Conservation (phyloP, 305 asterid species). For the Fraxinus nigra region DNA sequence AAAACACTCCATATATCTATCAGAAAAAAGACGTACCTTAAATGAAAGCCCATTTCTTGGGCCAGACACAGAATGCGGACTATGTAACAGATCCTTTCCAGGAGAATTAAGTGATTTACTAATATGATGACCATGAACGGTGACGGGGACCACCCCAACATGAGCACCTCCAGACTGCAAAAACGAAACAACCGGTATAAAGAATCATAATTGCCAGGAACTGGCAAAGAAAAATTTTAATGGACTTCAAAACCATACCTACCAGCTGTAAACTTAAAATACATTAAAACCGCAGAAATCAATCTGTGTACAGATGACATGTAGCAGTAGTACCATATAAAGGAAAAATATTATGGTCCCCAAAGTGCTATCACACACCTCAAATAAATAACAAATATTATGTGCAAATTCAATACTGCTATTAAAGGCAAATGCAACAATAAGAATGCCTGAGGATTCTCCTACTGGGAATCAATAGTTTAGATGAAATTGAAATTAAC, state of each 20-base stretch:
- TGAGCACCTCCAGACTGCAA: constrained; percentile 52
- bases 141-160: constrained; percentile 40
- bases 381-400: background rate
- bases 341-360: constrained; percentile 14
- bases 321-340: background rate
- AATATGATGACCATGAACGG: constrained; percentile 39
- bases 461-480: constrained; percentile 7
- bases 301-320: constrained; percentile 9
- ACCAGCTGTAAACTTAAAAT: constrained; percentile 25
- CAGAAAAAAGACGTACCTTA: constrained; percentile 47
- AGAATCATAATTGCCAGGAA: constrained; percentile 3
- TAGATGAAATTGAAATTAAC: constrained; percentile 5
- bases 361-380: constrained; percentile 9
- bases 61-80: constrained; percentile 60
- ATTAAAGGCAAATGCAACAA: constrained; percentile 6
- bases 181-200: constrained; percentile 17
- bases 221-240: background rate
- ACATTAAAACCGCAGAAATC: background rate
- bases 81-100: constrained; percentile 40
- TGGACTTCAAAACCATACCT: background rate
- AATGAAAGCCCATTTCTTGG: constrained; percentile 44
- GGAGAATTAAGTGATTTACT: constrained; percentile 43
- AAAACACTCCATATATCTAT: background rate
- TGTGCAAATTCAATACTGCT: background rate
- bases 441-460: background rate